Base-by-base conservation (phyloP, 2,329 filamentous ascomycete genomes). In the Phaeosphaeria sp. region DNA sequence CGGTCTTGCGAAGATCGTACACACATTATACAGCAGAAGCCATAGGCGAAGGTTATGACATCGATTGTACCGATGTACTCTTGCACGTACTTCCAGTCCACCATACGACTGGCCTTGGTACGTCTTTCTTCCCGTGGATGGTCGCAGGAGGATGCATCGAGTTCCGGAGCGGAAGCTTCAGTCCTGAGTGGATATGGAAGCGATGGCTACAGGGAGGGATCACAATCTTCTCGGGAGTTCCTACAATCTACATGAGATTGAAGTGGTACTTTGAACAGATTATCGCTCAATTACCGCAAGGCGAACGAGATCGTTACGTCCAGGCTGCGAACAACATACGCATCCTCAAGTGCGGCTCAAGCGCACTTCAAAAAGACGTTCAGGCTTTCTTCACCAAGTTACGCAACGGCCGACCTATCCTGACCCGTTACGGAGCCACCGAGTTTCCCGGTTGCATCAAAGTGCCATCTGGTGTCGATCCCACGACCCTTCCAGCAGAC, bases 341-440 rank as follows among this genome's bases (percentile, higher is more conserved):
- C 11, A 77, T 77, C 1, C 78, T 76, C 56, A 66, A 81, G 6
- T 81, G 79, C 60, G 80, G 79, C 0, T 84, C 82, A 0, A 81
- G 78, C 2, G 82, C 82, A 1, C 61, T 84, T 39, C 82, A 82
- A 3, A 77, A 79, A 49, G 80, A 81, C 1, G 78, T 84, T 33
- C 79, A 79, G 15, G 77, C 83, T 39, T 84, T 83, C 60, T 84
- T 82, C 82, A 76, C 76, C 2, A 63, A 71, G 5, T 69, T 82
- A 18, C 21, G 5, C 69, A 81, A 63, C 77, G 78, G 27, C 75
- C 75, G 50, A 68, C 59, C 45, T 15, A 81, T 81, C 45, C 58
- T 79, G 42, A 79, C 78, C 47, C 64, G 80, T 24, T 82, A 82
- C 56, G 79, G 80, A 0, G 77, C 78, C 1, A 80, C 79, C 0